Conservation (phyloP, 768 basidiomycete genomes). For the Pleurotus platypus region DNA sequence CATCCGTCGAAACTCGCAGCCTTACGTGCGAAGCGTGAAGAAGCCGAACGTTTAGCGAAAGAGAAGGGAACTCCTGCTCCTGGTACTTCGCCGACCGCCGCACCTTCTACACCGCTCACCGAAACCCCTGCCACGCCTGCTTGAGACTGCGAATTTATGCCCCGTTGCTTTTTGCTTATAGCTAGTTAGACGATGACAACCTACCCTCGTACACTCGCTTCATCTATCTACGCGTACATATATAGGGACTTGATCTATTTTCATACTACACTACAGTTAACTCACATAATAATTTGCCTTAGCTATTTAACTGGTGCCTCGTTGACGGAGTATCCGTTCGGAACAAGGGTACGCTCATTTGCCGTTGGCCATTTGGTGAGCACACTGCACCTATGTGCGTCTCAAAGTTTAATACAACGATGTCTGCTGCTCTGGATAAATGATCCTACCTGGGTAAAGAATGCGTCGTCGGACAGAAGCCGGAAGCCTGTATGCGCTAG, state of each 20-base stretch:
- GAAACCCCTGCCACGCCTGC: background rate
- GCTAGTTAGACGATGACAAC: no score
- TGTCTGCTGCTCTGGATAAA: conserved; percentile 8
- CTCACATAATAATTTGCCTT: no score
- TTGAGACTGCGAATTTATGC: no score
- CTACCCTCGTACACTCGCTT: no score
- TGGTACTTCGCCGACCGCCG: conserved; percentile 5
- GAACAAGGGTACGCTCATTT: no score
- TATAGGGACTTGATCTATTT: background rate
- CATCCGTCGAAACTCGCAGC: background rate
- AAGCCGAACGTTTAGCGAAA: conserved; percentile 20
- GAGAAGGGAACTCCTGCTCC: conserved; percentile 18
- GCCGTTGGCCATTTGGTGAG: no score
- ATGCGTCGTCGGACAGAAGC: conserved; percentile 53
- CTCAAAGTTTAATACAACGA: no score
- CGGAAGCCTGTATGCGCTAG: conserved; percentile 62
- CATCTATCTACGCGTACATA: background rate
- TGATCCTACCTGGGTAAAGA: conserved; percentile 47
- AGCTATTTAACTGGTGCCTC: no score
- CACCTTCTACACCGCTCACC: background rate
- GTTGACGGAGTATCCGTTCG: no score
- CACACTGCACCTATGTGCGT: no score
- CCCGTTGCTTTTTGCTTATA: no score
- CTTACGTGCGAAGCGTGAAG: conserved; percentile 15
- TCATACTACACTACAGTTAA: no score